Evolutionary conservation across 2,329 filamentous ascomycete genomes (phyloP).

Genomic region (Trichophyton rubrum): DNA sequence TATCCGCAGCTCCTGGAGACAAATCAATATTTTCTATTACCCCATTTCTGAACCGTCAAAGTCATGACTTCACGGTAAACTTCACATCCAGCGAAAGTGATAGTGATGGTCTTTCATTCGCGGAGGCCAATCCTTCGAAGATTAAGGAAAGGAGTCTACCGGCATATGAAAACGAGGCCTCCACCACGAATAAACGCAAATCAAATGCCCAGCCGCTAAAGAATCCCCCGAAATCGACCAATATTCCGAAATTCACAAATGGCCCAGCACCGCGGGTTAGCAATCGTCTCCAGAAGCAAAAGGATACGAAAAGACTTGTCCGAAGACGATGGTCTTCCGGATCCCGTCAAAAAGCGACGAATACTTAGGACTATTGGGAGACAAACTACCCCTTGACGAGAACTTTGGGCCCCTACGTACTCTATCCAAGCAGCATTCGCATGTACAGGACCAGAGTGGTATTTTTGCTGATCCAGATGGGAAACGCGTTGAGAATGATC

Average conservation of each 20-base stretch:
- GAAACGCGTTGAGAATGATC: background rate
- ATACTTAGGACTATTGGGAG: background rate
- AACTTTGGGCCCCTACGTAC: background rate
- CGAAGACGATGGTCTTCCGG: background rate
- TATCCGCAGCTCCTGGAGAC: constrained; percentile 56
- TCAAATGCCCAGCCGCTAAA: background rate
- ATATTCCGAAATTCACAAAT: background rate
- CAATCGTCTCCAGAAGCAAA: background rate
- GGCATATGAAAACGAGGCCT: background rate
- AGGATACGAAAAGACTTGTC: background rate
- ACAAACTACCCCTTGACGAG: background rate
- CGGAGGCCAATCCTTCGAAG: background rate
- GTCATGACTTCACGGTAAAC: constrained; percentile 23
- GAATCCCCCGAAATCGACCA: background rate
- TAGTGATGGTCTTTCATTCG: background rate
- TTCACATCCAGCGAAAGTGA: background rate
- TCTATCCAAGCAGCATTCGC: background rate
- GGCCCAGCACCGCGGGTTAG: background rate
- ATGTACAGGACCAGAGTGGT: background rate
- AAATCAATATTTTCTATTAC: constrained; percentile 92
- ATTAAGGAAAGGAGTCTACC: background rate
- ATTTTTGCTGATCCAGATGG: background rate
- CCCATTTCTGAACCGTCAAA: constrained; percentile 72
- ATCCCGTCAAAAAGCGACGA: background rate
- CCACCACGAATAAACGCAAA: background rate